Percentiles rank a stretch among this genome's conserved stretches.
These are phyloP conservation scores for Beauveria sp. DNA, from an alignment of 2,329 filamentous ascomycete species.

Conservation along the genomic window DNA sequence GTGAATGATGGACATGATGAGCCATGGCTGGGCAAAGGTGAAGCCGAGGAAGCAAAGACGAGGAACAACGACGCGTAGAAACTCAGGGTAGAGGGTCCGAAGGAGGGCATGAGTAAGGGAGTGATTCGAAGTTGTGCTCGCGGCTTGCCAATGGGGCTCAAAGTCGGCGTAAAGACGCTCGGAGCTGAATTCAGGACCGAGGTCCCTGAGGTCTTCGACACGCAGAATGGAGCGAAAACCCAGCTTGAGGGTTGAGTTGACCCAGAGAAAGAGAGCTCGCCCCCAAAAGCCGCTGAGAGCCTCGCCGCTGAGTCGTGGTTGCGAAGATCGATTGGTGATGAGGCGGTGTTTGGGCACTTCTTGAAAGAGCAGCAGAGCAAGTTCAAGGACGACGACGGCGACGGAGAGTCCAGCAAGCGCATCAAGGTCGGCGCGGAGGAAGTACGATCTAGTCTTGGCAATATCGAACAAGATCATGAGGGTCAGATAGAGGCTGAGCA, in stretches of 20 bases:
- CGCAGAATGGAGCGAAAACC: constrained; percentile 4
- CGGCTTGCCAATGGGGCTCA: constrained; percentile 3
- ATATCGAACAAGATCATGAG: constrained; percentile 26
- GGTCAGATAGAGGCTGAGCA: constrained; percentile 26
- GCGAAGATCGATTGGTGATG: not conserved
- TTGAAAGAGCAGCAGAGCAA: constrained; percentile 23
- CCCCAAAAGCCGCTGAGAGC: constrained; percentile 17
- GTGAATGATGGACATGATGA: constrained; percentile 1
- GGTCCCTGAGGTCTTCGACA: constrained; percentile 5
- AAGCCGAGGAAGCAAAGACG: constrained; percentile 7
- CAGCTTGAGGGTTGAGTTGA: constrained; percentile 8
- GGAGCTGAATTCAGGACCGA: constrained; percentile 9
- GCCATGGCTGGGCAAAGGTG: constrained; percentile 7
- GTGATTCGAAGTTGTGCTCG: constrained; percentile 5
- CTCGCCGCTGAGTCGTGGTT: constrained; percentile 15
- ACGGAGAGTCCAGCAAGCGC: constrained; percentile 22
- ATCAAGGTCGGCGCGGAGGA: constrained; percentile 21
- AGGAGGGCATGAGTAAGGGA: not conserved
- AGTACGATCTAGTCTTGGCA: constrained; percentile 25
- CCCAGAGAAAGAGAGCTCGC: constrained; percentile 8
- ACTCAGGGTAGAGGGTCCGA: constrained; percentile 5
- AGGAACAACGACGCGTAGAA: not conserved
- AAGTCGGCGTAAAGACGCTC: not conserved
- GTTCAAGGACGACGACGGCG: constrained; percentile 20
- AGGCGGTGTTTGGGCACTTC: constrained; percentile 21